Conservation (phyloP, 2,329 filamentous ascomycete genomes). For the Alternaria triticina region DNA sequence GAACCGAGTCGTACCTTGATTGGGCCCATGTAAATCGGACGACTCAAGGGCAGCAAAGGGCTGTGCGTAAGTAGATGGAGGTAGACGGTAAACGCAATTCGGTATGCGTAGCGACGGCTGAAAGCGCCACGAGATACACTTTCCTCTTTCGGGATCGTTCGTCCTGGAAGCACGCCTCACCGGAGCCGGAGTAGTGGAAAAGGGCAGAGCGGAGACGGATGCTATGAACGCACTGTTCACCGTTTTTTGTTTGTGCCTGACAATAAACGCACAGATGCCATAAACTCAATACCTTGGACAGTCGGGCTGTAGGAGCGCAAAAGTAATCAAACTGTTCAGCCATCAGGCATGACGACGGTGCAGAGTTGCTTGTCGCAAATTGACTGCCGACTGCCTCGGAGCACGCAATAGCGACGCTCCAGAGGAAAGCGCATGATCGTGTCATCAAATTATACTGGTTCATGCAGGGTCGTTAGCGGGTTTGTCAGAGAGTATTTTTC, state of each 20-base stretch:
- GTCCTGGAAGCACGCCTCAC: constrained; percentile 12
- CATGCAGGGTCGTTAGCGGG: constrained; percentile 10
- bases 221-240: constrained; percentile 4
- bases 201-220: constrained; percentile 20
- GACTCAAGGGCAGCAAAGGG: constrained; percentile 21
- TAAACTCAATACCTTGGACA: not conserved
- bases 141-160: constrained; percentile 19
- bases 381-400: not conserved
- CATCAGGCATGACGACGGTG: not conserved
- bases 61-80: constrained; percentile 23
- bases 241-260: constrained; percentile 11
- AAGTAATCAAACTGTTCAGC: not conserved
- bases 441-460: constrained; percentile 19
- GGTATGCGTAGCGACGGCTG: constrained; percentile 27
- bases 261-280: not conserved
- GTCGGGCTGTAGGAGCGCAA: not conserved
- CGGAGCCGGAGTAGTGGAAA: constrained; percentile 9
- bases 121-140: constrained; percentile 9
- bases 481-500: constrained; percentile 41
- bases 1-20: constrained; percentile 17
- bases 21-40: constrained; percentile 11
- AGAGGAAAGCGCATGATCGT: constrained; percentile 15
- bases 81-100: constrained; percentile 10
- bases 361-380: not conserved
- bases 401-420: not conserved